Evolutionary conservation across 2,329 filamentous ascomycete species (phyloP).

Genomic region (Ascochyta clinopodiicola): DNA sequence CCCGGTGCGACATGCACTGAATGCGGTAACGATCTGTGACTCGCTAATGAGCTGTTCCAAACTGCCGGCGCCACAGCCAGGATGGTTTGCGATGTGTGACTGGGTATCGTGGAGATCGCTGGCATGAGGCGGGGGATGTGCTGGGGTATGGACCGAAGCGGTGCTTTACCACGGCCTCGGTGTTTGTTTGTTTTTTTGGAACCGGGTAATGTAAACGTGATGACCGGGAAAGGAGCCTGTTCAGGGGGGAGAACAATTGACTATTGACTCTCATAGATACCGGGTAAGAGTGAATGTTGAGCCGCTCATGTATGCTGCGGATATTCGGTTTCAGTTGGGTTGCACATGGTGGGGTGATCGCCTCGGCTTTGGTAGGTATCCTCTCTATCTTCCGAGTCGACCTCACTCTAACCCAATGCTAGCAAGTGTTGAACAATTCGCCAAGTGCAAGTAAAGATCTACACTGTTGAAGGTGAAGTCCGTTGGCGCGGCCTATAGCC

Average conservation of each 20-base stretch:
- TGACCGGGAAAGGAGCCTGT: background rate
- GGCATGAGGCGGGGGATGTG: background rate
- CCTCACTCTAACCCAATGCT: background rate
- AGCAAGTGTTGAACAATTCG: background rate
- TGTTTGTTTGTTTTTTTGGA: background rate
- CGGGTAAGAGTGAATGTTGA: background rate
- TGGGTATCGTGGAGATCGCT: constrained; percentile 11
- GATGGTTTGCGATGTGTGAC: constrained; percentile 8
- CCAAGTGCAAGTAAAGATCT: background rate
- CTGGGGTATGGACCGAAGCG: background rate
- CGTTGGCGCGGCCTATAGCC: too few species aligned
- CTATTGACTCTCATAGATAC: background rate
- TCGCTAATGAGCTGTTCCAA: constrained; percentile 9
- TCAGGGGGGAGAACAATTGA: background rate
- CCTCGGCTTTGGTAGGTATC: constrained; percentile 2
- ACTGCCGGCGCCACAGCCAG: background rate
- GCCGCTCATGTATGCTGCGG: constrained; percentile 5
- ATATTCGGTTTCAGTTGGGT: constrained; percentile 17
- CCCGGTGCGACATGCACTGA: constrained; percentile 11
- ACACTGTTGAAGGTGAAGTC: background rate
- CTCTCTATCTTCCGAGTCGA: background rate
- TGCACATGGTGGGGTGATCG: constrained; percentile 4
- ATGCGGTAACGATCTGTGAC: constrained; percentile 4
- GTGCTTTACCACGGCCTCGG: background rate
- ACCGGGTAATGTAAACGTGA: background rate